Evolutionary conservation across 2,329 filamentous ascomycete genomes (phyloP), one percentile per base, ranked within the genome.

Genomic region (Pseudogymnoascus sp.): DNA sequence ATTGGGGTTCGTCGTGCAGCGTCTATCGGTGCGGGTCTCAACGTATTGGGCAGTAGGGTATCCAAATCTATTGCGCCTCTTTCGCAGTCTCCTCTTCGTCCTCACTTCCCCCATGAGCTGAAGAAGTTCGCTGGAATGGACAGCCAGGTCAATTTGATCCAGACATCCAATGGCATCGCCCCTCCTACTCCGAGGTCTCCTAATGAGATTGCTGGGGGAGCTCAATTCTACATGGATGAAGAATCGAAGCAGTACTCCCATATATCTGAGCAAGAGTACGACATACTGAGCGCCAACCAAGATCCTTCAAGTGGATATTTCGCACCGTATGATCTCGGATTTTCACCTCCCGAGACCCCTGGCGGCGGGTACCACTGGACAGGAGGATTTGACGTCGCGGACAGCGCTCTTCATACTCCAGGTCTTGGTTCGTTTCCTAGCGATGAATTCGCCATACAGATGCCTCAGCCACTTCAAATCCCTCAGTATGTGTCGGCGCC

Each of bases 281-380:
- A 60, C n/a, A 3, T 38, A 31, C 14, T 40, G 21, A 14, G 37
- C 26, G 8, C 37, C 40, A 56, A 24, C 61, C 24, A 21, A 37
- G 24, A 53, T 35, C 38, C 33, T n/a, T 37, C 26, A 6, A 37
- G 16, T 21, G 40, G 13, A 16, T 64, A 38, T 35, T 63, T 63
- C 56, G 24, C 50, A 8, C 16, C 50, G 14, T 37, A 29, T 26
- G 62, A 42, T 6, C 26, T 64, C 7, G 60, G 60, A 29, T 61
- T 42, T 37, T 62, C 63, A 5, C 63, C 63, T 40, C 63, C 63
- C 6, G 63, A 64, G 31, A 64, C 63, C 24, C 63, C 63, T 29
- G 59, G 42, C 21, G 33, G 33, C 16, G 53, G 59, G 1, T 37
- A 42, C 16, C 37, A 53, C 33, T 64, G 60, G 63, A 47, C 21